Base-by-base conservation (phyloP, 768 basidiomycete genomes). In the Crepidotus variabilis region DNA sequence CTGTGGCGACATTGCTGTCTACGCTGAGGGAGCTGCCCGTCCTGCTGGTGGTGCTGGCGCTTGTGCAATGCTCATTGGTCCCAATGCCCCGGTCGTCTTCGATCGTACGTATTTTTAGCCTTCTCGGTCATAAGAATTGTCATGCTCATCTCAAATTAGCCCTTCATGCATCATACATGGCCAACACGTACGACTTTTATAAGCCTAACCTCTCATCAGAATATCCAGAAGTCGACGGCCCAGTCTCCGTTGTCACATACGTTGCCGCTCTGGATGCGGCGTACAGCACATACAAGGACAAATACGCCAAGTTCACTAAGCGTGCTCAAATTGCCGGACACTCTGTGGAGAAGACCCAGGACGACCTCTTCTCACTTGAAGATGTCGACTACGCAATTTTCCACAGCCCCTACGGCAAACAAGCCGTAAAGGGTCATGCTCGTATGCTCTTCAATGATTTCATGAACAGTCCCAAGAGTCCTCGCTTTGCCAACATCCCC, bases 341-440 rank as follows among this genome's bases (percentile, higher is more conserved):
- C 47, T 65, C 71, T 3, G 69, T 75, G 18, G 78, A 78, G 57
- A 76, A 78, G 58, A 71, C 74, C 1, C 60, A 71, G 0, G 72
- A 76, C 11, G 62, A 75, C 2, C 64, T 77, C 32, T 91, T 94
- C 75, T 88, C 90, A 7, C 80, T 92, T 47, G 86, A 88, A 51
- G 82, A 86, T 62, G 82, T 97, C 66, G 96, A 98, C 75, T 98
- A 92, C 70, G 81, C 89, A 61, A 85, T 95, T 64, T 95, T 98
- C 86, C 97, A 99, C 80, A 89, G 88, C 57, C 97, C 97, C 0
- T 99, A 98, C 73, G 96, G 97, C 77, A 99, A 99, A 78, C 91
- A 97, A 70, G 95, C 97, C 53, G 90, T 97, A 72, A 99, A 98
- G 76, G 94, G 92, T 46, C 88, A 96, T 70, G 96, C 92, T 35